These are phyloP conservation scores for Sporothrix humicola DNA, from an alignment of 2,329 filamentous ascomycete genomes.

Conservation along the genomic window DNA sequence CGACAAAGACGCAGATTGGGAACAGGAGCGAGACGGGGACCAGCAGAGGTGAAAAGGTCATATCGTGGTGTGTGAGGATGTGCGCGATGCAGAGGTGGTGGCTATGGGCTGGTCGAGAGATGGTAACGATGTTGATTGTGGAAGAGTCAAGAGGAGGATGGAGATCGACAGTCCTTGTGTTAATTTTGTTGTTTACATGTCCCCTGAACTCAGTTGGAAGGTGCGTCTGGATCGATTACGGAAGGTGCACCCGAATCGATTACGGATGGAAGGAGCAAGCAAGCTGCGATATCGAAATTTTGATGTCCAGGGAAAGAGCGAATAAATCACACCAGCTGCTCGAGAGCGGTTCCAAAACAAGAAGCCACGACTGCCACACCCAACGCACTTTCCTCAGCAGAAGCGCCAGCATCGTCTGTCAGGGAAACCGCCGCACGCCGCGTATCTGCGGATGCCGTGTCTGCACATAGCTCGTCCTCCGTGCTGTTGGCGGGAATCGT, in stretches of 20 bases:
- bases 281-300: background rate
- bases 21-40: conserved; percentile 29
- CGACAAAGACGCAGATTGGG: conserved; percentile 13
- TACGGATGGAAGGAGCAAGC: background rate
- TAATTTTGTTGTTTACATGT: too few relatives aligned
- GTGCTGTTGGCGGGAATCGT: conserved; percentile 35
- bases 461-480: conserved; percentile 31
- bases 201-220: background rate
- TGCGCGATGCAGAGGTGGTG: background rate
- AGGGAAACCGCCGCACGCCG: conserved; percentile 12
- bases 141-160: background rate
- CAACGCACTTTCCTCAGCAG: background rate
- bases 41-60: conserved; percentile 24
- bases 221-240: background rate
- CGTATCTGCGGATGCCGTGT: conserved; percentile 24
- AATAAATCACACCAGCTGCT: too few relatives aligned
- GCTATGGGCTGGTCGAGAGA: background rate
- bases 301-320: too few relatives aligned
- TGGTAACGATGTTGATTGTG: background rate
- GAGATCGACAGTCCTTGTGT: too few relatives aligned
- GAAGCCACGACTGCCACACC: background rate
- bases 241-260: background rate
- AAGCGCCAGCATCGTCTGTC: background rate
- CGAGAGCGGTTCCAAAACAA: too few relatives aligned
- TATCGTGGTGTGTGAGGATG: background rate